Evolutionary conservation across 768 basidiomycete genomes (phyloP).

Genomic region (Kwoniella europaea): DNA sequence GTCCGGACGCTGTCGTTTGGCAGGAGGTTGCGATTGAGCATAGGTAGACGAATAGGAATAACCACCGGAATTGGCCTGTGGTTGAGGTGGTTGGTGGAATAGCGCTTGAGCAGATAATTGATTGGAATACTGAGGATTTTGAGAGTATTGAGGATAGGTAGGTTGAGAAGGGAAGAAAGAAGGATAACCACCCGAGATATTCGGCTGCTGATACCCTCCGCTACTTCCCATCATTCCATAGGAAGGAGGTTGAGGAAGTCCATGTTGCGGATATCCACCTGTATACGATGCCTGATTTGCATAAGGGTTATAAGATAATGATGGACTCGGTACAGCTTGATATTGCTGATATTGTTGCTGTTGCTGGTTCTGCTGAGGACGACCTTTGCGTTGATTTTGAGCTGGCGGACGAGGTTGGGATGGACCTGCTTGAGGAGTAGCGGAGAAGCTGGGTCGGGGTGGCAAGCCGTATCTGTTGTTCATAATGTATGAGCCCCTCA

Average conservation of each 20-base stretch:
- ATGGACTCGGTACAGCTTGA: background rate
- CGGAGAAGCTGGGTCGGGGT: conserved; percentile 19
- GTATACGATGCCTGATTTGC: background rate
- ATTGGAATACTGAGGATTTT: background rate
- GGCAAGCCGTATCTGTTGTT: conserved; percentile 19
- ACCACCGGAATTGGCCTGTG: conserved; percentile 16
- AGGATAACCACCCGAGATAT: conserved; percentile 15
- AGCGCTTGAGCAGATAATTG: conserved; percentile 29
- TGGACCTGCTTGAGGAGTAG: conserved; percentile 12
- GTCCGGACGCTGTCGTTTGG: conserved; percentile 2
- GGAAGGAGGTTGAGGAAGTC: background rate
- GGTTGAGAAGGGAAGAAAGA: background rate
- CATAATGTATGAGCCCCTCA: conserved; percentile 7
- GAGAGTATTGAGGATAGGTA: background rate
- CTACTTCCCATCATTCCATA: conserved; percentile 1
- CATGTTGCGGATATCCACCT: background rate
- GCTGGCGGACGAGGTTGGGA: conserved; percentile 19
- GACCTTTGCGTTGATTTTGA: background rate
- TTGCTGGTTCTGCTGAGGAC: background rate
- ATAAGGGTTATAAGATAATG: background rate
- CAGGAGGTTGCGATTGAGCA: background rate
- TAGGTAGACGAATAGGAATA: conserved; percentile 36
- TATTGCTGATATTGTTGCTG: conserved; percentile 4
- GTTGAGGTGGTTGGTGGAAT: conserved; percentile 23
- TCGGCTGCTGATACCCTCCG: conserved; percentile 16